phyloP scores from a whole-genome alignment of 768 basidiomycete species.

The Calvatia gigantea region DNA sequence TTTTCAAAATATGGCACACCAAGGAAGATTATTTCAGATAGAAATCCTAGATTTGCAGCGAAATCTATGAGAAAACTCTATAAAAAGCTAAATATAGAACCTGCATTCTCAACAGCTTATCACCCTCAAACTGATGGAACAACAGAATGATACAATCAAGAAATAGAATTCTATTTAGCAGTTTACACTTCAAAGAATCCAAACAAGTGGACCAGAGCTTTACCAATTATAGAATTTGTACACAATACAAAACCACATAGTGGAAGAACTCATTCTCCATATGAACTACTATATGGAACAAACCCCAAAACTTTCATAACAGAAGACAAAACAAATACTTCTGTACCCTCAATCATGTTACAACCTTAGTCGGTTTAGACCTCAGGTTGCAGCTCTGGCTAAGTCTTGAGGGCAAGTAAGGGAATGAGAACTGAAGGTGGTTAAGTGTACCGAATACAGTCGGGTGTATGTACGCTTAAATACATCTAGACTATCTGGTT shows the following conservation, averaged over 20 bases:
- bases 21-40: constrained; percentile 14
- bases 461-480: too few relatives aligned
- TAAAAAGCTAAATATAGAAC: constrained; percentile 17
- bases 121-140: constrained; percentile 29
- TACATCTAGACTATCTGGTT: too few relatives aligned
- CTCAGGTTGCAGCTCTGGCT: too few relatives aligned
- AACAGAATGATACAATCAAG: constrained; percentile 20
- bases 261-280: constrained; percentile 15
- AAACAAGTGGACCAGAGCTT: constrained; percentile 9
- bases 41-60: constrained; percentile 21
- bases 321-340: neutral
- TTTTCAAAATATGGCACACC: constrained; percentile 11
- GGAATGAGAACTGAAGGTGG: too few relatives aligned
- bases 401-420: too few relatives aligned
- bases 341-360: too few relatives aligned
- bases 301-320: neutral
- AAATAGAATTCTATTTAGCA: constrained; percentile 18
- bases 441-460: too few relatives aligned
- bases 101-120: constrained; percentile 27
- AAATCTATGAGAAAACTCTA: constrained; percentile 19
- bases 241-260: constrained; percentile 17
- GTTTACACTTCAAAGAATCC: constrained; percentile 18
- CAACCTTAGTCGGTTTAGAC: too few relatives aligned
- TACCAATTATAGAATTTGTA: constrained; percentile 16
- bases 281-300: constrained; percentile 17